Base-by-base conservation (phyloP, 768 basidiomycete species). In the Tremella mesenterica region DNA sequence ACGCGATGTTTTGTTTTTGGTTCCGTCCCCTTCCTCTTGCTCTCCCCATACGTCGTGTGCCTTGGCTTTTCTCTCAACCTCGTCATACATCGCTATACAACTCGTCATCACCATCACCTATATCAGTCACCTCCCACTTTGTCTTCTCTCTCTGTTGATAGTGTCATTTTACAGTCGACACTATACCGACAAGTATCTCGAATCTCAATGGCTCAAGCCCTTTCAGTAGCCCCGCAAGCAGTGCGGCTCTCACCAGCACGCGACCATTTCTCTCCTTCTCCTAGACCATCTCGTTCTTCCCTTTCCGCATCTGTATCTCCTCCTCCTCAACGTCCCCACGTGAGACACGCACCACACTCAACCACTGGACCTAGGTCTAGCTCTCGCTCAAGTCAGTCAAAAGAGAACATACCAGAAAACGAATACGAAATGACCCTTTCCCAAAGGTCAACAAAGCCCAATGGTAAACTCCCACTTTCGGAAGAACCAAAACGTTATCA, bases 131-230 rank as follows among this genome's bases (percentile, higher is more conserved):
- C n/a, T n/a, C n/a, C n/a, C n/a, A n/a, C n/a, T n/a, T n/a, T n/a
- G n/a, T n/a, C n/a, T n/a, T n/a, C n/a, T n/a, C n/a, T n/a, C n/a
- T n/a, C n/a, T n/a, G n/a, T n/a, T n/a, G n/a, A n/a, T n/a, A n/a
- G n/a, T n/a, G n/a, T n/a, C n/a, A n/a, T n/a, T n/a, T n/a, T n/a
- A n/a, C n/a, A n/a, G n/a, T n/a, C n/a, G n/a, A n/a, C n/a, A n/a
- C n/a, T n/a, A n/a, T n/a, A n/a, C n/a, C n/a, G n/a, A n/a, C n/a
- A n/a, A n/a, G n/a, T n/a, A n/a, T n/a, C n/a, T n/a, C n/a, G n/a
- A n/a, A n/a, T n/a, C n/a, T 31, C 44, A 27, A 57, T 57, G 56
- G 51, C 56, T 29, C 56, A 57, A 48, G 52, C 57, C 49, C 18
- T 45, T 44, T 49, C 57, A 26, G 31, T 59, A 9, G 31, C 38